A percentile compares a stretch with the other conserved stretches of the same genome.
These are phyloP conservation scores for Ogataea nonfermentans DNA, from an alignment of 805 yeast species.

Conservation along the genomic window DNA sequence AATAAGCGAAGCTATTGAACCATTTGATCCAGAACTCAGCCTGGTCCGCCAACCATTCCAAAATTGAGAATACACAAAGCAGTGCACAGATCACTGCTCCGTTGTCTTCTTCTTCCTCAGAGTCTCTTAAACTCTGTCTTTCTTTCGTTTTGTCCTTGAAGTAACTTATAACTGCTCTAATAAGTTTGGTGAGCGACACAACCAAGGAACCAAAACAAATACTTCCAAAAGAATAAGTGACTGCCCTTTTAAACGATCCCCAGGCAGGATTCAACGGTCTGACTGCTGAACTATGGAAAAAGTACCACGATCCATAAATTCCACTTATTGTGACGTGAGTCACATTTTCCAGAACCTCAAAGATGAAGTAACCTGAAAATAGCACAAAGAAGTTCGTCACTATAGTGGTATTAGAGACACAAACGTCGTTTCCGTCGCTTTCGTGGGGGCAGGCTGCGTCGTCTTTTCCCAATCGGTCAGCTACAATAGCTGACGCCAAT, in stretches of 20 bases:
- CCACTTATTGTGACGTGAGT: constrained; percentile 83
- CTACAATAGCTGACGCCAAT: constrained; percentile 53
- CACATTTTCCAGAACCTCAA: constrained; percentile 78
- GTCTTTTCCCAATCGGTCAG: constrained; percentile 27
- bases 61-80: constrained; percentile 43
- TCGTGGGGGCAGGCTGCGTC: constrained; percentile 54
- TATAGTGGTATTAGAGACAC: constrained; percentile 30
- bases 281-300: constrained; percentile 48
- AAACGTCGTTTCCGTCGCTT: constrained; percentile 29
- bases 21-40: constrained; percentile 53
- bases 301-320: constrained; percentile 90
- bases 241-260: constrained; percentile 72
- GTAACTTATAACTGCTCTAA: constrained; percentile 53
- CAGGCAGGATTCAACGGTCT: constrained; percentile 77
- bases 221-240: constrained; percentile 87
- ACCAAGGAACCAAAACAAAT: constrained; percentile 78
- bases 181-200: constrained; percentile 69
- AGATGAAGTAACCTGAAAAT: constrained; percentile 78
- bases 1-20: constrained; percentile 88
- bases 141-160: constrained; percentile 42
- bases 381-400: constrained; percentile 55
- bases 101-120: constrained; percentile 44
- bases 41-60: constrained; percentile 61
- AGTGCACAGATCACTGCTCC: constrained; percentile 53
- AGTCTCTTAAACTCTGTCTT: constrained; percentile 35